Evolutionary conservation across 331 rosid genomes (phyloP), one percentile per base, ranked within the genome.

Genomic region (Malus hybrid): DNA sequence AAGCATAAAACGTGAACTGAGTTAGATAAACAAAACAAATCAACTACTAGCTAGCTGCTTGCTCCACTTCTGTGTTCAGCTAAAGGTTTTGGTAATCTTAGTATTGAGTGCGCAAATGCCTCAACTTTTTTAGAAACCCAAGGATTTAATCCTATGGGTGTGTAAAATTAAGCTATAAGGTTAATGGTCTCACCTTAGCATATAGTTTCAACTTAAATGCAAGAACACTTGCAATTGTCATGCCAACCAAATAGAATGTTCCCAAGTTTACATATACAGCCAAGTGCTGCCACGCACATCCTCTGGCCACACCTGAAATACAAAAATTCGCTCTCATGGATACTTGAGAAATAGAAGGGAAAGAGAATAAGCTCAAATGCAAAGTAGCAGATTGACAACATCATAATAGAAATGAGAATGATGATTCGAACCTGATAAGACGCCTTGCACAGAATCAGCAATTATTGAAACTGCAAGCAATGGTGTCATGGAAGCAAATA

Each of bases 261-360:
- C 77, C 85, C 74, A 91, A 85, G 80, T 91, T 93, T 27, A 86
- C 86, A 72, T 62, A 85, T 52, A 86, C 87, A 67, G 78, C 93
- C 34, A 87, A 72, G 50, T 90, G 90, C 68, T 91, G 97, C 91
- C 87, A 86, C 24, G 93, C 96, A 74, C 96, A 82, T 75, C 98
- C 97, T 86, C 98, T 87, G 7, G 86, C 87, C 79, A 87, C 94
- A 14, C 97, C 97, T 93, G 85, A 11, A 65, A 27, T 16, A 15
- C n/a, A 15, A 48, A 32, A 64, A 52, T 16, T 52, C 57, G 9
- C 7, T 2, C 1, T 16, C 22, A 55, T 55, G 8, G n/a, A 55
- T 55, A 18, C 60, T 18, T 3, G 10, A 55, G 60, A 55, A 55
- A 55, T n/a, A 3, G 22, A 55, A 44, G 15, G 50, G 50, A 44